Base-by-base conservation (phyloP, 805 yeast species). In the Hemisphaericaspora nanyangensis region DNA sequence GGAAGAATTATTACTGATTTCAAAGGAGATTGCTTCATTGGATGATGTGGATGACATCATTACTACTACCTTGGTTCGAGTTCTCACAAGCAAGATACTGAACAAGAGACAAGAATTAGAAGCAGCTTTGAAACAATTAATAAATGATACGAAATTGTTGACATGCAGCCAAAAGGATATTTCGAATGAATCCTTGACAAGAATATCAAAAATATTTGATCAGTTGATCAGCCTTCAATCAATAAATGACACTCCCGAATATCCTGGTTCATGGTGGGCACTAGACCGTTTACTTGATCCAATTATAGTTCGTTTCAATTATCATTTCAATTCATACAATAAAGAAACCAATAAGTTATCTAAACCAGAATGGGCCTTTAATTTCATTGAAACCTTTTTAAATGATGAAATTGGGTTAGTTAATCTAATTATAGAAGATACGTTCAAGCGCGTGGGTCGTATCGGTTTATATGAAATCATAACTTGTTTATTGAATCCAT, bases 361-460 rank as follows among this genome's bases (percentile, higher is more conserved):
- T 41, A 79, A 79, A 50, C 90, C 91, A 1, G 90, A 84, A 52
- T 83, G 87, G 82, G 74, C 80, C 3, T 69, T 82, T 43, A 58
- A 63, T 13, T 82, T 72, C 48, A 52, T 75, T 5, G 72, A 68
- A 42, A 63, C 65, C 11, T 74, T 70, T 43, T 38, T 76, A 15
- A 46, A 51, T 6, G 65, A 62, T 18, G 68, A 76, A 37, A 37
- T 75, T 15, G 51, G 60, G 27, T 56, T 63, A 19, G 57, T 79
- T 28, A 67, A 65, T 25, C 51, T 63, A 24, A 55, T 72, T 2
- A 62, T 76, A 37, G 63, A 63, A 7, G 58, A 54, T 26, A 34
- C 51, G 10, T 66, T 76, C 35, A 39, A 36, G 37, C 16, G 35
- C 37, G 12, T 55, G 47, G 19, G 60, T 49, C 31, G 52, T 50